Evolutionary conservation across 768 basidiomycete species (phyloP).

Genomic region (Calocybe indica): DNA sequence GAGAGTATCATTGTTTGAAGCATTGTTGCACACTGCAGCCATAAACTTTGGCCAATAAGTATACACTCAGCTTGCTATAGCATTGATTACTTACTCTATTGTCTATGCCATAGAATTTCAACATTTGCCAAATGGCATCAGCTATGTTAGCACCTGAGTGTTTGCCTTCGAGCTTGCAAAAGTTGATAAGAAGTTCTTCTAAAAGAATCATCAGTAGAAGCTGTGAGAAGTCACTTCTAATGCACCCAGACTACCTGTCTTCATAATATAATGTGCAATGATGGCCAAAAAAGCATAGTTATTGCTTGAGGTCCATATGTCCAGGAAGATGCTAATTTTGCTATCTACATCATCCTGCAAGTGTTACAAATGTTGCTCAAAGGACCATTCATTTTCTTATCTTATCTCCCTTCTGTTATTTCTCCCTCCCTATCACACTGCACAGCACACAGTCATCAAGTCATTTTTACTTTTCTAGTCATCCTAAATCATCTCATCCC

Average conservation of each 20-base stretch:
- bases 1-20: too few species aligned
- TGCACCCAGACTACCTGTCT: constrained; percentile 17
- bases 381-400: too few species aligned
- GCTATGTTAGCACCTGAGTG: constrained; percentile 19
- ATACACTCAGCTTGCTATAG: too few species aligned
- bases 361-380: too few species aligned
- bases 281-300: constrained; percentile 22
- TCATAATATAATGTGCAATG: constrained; percentile 20
- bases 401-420: too few species aligned
- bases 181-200: constrained; percentile 16
- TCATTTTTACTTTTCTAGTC: too few species aligned
- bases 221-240: neutral
- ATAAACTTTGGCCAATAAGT: too few species aligned
- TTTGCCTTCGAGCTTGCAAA: constrained; percentile 14
- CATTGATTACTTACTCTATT: constrained; percentile 1
- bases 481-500: too few species aligned
- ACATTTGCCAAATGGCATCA: constrained; percentile 9
- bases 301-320: constrained; percentile 25
- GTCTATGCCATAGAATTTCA: constrained; percentile 9
- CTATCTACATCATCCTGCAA: constrained; percentile 8
- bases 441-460: too few species aligned
- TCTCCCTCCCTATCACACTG: too few species aligned
- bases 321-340: constrained; percentile 17
- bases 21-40: too few species aligned
- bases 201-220: neutral